phyloP scores from a whole-genome alignment of 352 stramenopile genomes.

The Globisporangium perplexum region DNA sequence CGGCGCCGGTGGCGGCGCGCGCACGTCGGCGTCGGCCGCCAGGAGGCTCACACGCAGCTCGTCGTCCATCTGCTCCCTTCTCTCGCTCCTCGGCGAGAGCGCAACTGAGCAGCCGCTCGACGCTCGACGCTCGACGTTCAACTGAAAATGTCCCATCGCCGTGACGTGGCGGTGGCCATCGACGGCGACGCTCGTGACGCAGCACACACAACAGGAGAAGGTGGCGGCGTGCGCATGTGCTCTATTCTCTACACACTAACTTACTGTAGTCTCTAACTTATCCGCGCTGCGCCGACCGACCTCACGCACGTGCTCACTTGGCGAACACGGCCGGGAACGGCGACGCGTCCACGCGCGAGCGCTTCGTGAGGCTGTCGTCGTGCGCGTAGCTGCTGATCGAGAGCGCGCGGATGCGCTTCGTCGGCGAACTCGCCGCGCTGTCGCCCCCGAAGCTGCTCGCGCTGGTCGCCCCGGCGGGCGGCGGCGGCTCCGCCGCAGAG shows the following conservation, averaged over 20 bases:
- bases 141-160: too few species aligned
- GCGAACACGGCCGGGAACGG: slow-evolving; percentile 24
- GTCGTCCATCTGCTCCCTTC: slow-evolving; percentile 28
- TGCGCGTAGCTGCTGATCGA: slow-evolving; percentile 52
- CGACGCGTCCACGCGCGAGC: slow-evolving; percentile 60
- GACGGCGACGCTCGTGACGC: too few species aligned
- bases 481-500: too few species aligned
- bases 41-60: slow-evolving; percentile 42
- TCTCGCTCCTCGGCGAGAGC: not conserved
- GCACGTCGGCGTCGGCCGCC: slow-evolving; percentile 4
- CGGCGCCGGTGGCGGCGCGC: slow-evolving; percentile 1
- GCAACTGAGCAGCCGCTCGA: too few species aligned
- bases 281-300: too few species aligned
- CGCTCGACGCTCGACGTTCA: too few species aligned
- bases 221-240: too few species aligned
- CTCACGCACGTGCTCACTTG: slow-evolving; percentile 4
- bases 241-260: not conserved
- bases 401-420: slow-evolving; percentile 71
- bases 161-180: too few species aligned
- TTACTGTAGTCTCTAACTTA: not conserved
- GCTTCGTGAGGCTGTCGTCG: slow-evolving; percentile 47
- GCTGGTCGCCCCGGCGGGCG: not conserved
- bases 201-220: too few species aligned
- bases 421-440: slow-evolving; percentile 46
- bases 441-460: slow-evolving; percentile 17